These are phyloP conservation scores for Brassica balearica DNA, from an alignment of 441 rosid species.

Conservation along the genomic window DNA sequence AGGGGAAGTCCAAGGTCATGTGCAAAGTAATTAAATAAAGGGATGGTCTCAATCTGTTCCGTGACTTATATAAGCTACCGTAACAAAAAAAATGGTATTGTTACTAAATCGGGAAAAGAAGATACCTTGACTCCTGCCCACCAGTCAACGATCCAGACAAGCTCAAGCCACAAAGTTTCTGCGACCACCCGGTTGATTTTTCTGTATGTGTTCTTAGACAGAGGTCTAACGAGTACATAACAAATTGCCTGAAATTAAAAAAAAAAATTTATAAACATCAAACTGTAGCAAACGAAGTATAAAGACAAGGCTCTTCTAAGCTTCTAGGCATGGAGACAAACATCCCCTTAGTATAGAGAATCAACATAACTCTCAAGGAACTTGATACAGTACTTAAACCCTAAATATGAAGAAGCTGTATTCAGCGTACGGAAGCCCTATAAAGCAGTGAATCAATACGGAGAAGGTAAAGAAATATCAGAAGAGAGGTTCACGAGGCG, in stretches of 20 bases:
- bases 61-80: not conserved
- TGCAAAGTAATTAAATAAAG: too few species aligned
- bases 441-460: not conserved
- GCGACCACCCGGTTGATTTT: conserved; percentile 69
- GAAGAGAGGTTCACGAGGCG: not conserved
- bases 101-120: not conserved
- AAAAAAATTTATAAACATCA: conserved; percentile 11
- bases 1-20: too few species aligned
- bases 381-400: conserved; percentile 7
- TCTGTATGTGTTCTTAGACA: conserved; percentile 70
- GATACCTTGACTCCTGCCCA: conserved; percentile 82
- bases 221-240: conserved; percentile 64
- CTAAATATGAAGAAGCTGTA: not conserved
- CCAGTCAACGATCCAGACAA: conserved; percentile 81
- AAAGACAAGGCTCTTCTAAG: not conserved
- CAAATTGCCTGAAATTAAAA: conserved; percentile 59
- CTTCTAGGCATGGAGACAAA: not conserved
- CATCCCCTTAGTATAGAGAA: not conserved
- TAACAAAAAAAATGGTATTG: conserved; percentile 2
- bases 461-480: not conserved
- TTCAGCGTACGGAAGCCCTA: not conserved
- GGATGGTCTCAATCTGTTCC: not conserved
- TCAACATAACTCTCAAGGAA: not conserved
- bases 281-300: conserved; percentile 13
- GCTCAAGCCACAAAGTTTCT: conserved; percentile 78